Evolutionary conservation across 129 eudicot genomes (phyloP).

Genomic region (Saussurea involucrata): DNA sequence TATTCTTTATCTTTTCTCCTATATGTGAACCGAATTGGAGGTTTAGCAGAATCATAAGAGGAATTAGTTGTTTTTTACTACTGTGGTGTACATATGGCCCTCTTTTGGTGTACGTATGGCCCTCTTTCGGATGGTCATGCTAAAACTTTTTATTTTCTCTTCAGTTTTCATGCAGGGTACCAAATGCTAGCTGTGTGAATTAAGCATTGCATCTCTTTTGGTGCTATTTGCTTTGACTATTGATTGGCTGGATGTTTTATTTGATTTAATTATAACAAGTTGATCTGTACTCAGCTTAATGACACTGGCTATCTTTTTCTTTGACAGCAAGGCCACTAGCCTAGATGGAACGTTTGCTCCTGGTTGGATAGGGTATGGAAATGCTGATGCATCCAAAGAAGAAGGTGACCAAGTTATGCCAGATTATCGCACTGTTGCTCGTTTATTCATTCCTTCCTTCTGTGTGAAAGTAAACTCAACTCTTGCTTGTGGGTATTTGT

Average conservation of each 20-base stretch:
- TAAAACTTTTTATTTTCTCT: background rate
- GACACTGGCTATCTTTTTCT: no score
- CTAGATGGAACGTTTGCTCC: slow-evolving; percentile 89
- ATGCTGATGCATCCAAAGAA: slow-evolving; percentile 96
- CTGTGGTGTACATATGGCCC: background rate
- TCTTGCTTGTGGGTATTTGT: no score
- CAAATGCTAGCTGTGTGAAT: background rate
- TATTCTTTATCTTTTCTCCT: no score
- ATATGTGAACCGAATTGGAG: no score
- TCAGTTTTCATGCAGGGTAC: background rate
- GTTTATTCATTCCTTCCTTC: no score
- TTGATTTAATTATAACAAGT: background rate
- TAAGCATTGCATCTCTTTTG: background rate
- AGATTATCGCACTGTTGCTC: slow-evolving; percentile 93
- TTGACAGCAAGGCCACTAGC: slow-evolving; percentile 85
- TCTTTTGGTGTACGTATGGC: no score
- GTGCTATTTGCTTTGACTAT: background rate
- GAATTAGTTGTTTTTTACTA: background rate
- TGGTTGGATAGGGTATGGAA: slow-evolving; percentile 94
- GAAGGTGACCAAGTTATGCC: slow-evolving; percentile 99
- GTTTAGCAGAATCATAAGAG: background rate
- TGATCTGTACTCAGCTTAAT: background rate
- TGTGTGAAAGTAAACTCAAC: no score
- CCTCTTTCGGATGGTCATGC: background rate
- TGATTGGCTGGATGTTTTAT: background rate